Base-by-base conservation (phyloP, 1,284 basidiomycete species). In the Lentinula novae-zelandiae region DNA sequence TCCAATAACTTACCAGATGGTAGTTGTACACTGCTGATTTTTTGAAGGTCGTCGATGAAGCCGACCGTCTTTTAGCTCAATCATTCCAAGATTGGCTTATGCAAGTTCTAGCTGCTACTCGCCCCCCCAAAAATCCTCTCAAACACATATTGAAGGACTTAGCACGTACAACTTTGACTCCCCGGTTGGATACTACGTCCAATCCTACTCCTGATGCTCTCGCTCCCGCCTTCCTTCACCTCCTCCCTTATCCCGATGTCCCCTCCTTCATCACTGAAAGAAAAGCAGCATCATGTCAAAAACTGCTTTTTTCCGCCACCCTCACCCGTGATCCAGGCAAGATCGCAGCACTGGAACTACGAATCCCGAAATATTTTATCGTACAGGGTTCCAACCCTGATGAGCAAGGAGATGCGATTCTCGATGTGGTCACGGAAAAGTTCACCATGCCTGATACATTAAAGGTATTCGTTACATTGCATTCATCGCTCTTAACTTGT, bases 31-130 rank as follows among this genome's bases (percentile, higher is more conserved):
- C 64, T 39, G 12, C 36, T 42, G 34, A 34, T 20, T 67, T 31
- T 57, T 3, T 42, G 5, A 42, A 95, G 93, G 87, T 99, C 17
- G 94, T 99, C 60, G 97, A 99, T 72, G 97, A 99, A 77, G 97
- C 97, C 0, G 97, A 99, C 72, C 85, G 96, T 22, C 81, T 99
- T 2, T 82, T 99, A 4, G 92, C 92, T 6, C 95, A 98, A 72
- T 95, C 93, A 1, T 98, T 98, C 75, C 95, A 98, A 73, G 91
- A 95, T 69, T 99, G 96, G 96, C 78, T 97, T 2, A 82, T 84
- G 10, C 87, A 88, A 68, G 89, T 97, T 3, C 78, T 96, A 6
- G 75, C 82, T 1, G 92, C 92, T 8, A 89, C 86, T 5, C 82
- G 83, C 34, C 82, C 86, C 15, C 76, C 80, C 6, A 69, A 34